Evolutionary conservation across 1,284 basidiomycete species (phyloP), one percentile per base, ranked within the genome.

Genomic region (Melampsora americana): DNA sequence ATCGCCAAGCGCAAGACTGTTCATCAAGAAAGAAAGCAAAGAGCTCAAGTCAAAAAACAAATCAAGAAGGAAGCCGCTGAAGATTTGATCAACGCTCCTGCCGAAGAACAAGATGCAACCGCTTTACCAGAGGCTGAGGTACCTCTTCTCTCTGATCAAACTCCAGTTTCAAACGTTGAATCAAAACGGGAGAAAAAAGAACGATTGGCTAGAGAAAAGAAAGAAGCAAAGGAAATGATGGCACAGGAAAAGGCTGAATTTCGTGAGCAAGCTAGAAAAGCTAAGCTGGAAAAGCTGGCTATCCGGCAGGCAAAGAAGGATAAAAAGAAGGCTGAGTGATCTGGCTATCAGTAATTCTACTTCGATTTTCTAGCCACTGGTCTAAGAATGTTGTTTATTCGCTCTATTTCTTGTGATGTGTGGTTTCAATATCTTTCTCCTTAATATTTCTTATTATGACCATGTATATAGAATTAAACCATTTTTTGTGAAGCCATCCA

Each of bases 11-110:
- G 69, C 28, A 53, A 18, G 28, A 30, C 62, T 30, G 26, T 72
- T 9, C 28, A 35, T n/a, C 59, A 50, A 64, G 69, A 72, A 48
- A 56, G 69, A 42, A 65, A 72, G 61, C 56, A 65, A 1, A 72
- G 62, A 28, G 59, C 42, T 14, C 16, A 23, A 1, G 18, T 72
- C 39, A 72, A 65, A 26, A 72, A 72, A 32, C 69, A 72, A 65
- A 72, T 64, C 69, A 72, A 72, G 44, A 61, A 26, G 12, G 42
- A 72, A 72, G 5, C 32, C 26, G 69, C 69, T 23, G 60, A 65
- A 32, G 60, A 72, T 23, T 4, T 16, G 14, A 3, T 20, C 16
- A 23, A 18, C 23, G 20, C 2, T 53, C 23, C 50, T 5, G 7
- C 18, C 6, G 5, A 20, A 20, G 50, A 53, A 1, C 50, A 53